Percentiles rank a stretch among this genome's conserved stretches.
phyloP scores from a whole-genome alignment of 352 stramenopile genomes.

The Pythium pyrilobum region DNA sequence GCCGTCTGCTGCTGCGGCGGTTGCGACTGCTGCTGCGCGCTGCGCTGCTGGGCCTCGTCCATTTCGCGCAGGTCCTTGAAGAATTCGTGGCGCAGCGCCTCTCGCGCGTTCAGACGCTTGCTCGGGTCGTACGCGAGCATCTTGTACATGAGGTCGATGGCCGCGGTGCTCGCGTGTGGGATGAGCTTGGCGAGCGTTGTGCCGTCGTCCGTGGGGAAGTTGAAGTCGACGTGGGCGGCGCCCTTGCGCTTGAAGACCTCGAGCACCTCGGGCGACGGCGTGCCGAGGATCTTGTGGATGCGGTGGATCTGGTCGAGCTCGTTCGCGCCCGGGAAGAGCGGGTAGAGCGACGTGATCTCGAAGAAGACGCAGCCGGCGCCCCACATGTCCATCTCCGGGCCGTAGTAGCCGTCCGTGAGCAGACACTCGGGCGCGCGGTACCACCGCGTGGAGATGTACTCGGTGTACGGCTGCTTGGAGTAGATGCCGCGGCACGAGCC shows the following conservation, averaged over 20 bases:
- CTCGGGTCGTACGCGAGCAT: conserved; percentile 88
- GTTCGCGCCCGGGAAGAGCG: conserved; percentile 92
- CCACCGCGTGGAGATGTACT: conserved; percentile 97
- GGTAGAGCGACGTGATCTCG: conserved; percentile 93
- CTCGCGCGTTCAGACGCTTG: conserved; percentile 85
- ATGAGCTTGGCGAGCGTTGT: conserved; percentile 83
- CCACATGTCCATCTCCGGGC: conserved; percentile 96
- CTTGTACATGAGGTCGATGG: conserved; percentile 85
- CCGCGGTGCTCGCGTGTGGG: conserved; percentile 78
- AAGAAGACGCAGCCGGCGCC: conserved; percentile 95
- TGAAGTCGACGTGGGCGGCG: conserved; percentile 91
- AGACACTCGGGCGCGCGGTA: conserved; percentile 94
- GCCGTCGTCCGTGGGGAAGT: conserved; percentile 88
- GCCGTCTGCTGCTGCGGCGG: not conserved
- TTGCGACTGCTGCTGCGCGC: conserved; percentile 24
- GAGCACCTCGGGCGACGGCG: conserved; percentile 77
- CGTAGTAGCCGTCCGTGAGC: conserved; percentile 94
- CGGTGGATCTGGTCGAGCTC: conserved; percentile 94
- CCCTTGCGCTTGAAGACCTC: conserved; percentile 89
- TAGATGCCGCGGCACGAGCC: conserved; percentile 94
- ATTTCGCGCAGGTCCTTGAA: conserved; percentile 85
- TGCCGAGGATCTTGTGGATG: conserved; percentile 94
- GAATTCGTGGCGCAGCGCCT: conserved; percentile 89
- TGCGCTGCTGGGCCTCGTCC: conserved; percentile 49
- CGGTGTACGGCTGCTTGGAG: conserved; percentile 94